These are phyloP conservation scores for Aspergillus sp. DNA, from an alignment of 2,329 filamentous ascomycete species.

Conservation along the genomic window DNA sequence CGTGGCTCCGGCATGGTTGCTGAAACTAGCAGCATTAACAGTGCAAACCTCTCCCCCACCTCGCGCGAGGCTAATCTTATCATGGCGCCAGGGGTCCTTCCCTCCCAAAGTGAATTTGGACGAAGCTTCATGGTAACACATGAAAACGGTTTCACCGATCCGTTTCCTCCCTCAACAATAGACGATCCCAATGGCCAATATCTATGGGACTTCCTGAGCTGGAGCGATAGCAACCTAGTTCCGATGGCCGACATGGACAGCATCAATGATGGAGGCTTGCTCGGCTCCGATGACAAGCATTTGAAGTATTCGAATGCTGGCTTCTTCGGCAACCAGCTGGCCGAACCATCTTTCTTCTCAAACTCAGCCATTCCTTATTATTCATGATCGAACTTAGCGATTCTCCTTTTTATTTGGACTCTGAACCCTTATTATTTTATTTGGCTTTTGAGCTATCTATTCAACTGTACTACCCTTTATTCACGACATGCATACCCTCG, in stretches of 20 bases:
- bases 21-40: slow-evolving; percentile 12
- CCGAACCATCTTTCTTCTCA: slow-evolving; percentile 26
- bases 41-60: slow-evolving; percentile 13
- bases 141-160: slow-evolving; percentile 26
- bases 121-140: slow-evolving; percentile 18
- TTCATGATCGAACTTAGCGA: slow-evolving; percentile 1
- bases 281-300: slow-evolving; percentile 29
- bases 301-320: slow-evolving; percentile 23
- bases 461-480: not conserved
- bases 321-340: slow-evolving; percentile 23
- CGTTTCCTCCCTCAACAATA: slow-evolving; percentile 24
- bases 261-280: slow-evolving; percentile 23
- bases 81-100: slow-evolving; percentile 12
- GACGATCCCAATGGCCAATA: slow-evolving; percentile 33
- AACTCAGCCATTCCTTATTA: slow-evolving; percentile 29
- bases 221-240: slow-evolving; percentile 38
- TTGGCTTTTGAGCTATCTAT: not conserved
- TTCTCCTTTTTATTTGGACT: not conserved
- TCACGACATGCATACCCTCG: not conserved
- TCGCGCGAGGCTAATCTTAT: slow-evolving; percentile 18
- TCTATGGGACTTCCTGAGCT: slow-evolving; percentile 40
- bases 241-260: slow-evolving; percentile 27
- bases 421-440: not conserved
- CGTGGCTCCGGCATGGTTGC: slow-evolving; percentile 23
- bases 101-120: slow-evolving; percentile 18